Percentiles rank a stretch among this genome's conserved stretches.
These are phyloP conservation scores for Gymnopilus junonius DNA, from an alignment of 768 basidiomycete species.

Conservation along the genomic window DNA sequence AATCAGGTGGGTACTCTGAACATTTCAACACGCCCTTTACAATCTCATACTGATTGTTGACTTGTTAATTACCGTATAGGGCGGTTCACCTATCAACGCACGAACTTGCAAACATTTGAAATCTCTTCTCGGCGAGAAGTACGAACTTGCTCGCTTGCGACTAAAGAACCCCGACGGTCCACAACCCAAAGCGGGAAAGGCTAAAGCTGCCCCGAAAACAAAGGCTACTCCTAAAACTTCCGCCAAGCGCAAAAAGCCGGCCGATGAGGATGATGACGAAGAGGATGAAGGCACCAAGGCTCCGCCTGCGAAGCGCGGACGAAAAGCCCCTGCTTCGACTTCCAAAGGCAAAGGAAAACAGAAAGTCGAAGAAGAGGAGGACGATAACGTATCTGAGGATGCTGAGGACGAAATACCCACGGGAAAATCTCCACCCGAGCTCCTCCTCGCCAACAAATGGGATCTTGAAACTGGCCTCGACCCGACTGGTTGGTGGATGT, in stretches of 20 bases:
- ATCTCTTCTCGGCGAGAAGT: constrained; percentile 47
- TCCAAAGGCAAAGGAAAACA: constrained; percentile 27
- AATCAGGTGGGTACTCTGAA: constrained; percentile 24
- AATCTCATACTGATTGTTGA: background rate
- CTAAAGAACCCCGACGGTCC: constrained; percentile 45
- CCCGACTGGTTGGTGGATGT: constrained; percentile 64
- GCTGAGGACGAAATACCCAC: constrained; percentile 30
- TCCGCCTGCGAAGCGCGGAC: constrained; percentile 23
- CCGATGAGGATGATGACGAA: constrained; percentile 30
- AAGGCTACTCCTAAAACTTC: constrained; percentile 15
- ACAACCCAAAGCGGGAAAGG: constrained; percentile 23
- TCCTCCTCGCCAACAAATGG: constrained; percentile 62
- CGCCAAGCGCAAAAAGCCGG: constrained; percentile 20
- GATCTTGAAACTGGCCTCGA: constrained; percentile 56
- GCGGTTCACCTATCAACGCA: constrained; percentile 46
- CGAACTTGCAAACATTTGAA: constrained; percentile 54
- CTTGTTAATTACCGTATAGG: constrained; percentile 18
- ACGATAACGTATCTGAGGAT: constrained; percentile 29
- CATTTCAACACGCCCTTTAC: background rate
- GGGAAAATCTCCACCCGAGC: constrained; percentile 43
- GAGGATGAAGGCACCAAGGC: constrained; percentile 36
- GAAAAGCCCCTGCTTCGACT: constrained; percentile 13
- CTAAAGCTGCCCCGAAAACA: constrained; percentile 16
- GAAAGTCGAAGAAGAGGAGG: constrained; percentile 28
- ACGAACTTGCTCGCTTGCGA: constrained; percentile 49